Conservation (phyloP, 352 stramenopile species). For the Globisporangium okanoganense region DNA sequence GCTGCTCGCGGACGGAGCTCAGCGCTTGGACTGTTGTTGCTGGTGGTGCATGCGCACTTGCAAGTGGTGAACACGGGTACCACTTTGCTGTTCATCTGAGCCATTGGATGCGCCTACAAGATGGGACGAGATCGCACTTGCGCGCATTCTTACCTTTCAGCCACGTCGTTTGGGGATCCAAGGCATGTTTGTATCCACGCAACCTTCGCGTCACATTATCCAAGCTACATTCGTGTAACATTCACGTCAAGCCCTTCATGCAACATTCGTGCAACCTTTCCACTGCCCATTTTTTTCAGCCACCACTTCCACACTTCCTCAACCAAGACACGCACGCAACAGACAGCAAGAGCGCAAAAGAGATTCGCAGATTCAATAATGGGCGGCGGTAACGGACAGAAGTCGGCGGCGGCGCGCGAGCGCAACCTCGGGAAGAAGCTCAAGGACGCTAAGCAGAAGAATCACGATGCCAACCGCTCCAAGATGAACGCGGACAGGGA, state of each 20-base stretch:
- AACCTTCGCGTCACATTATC: neutral
- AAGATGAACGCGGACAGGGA: slow-evolving; percentile 79
- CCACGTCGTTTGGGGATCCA: slow-evolving; percentile 1
- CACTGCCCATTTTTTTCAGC: neutral
- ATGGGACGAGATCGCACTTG: neutral
- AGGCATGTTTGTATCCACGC: no score
- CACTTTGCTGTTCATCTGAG: slow-evolving; percentile 1
- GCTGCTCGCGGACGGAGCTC: neutral
- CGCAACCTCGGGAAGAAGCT: slow-evolving; percentile 85
- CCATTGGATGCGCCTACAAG: neutral
- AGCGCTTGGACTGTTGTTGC: neutral
- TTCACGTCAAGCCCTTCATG: neutral
- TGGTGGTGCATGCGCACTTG: neutral
- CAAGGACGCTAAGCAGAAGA: slow-evolving; percentile 81
- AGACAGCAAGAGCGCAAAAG: no score
- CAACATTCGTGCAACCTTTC: neutral
- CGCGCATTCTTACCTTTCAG: neutral
- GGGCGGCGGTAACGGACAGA: slow-evolving; percentile 82
- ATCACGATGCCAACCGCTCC: slow-evolving; percentile 69
- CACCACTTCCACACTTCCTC: neutral
- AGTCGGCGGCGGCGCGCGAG: slow-evolving; percentile 74
- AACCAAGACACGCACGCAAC: neutral
- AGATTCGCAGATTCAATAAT: no score
- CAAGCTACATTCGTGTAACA: slow-evolving; percentile 2
- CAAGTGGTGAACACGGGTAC: neutral